Base-by-base conservation (phyloP, 192 early-diverging fungal genomes). In the Coemansia erecta region DNA sequence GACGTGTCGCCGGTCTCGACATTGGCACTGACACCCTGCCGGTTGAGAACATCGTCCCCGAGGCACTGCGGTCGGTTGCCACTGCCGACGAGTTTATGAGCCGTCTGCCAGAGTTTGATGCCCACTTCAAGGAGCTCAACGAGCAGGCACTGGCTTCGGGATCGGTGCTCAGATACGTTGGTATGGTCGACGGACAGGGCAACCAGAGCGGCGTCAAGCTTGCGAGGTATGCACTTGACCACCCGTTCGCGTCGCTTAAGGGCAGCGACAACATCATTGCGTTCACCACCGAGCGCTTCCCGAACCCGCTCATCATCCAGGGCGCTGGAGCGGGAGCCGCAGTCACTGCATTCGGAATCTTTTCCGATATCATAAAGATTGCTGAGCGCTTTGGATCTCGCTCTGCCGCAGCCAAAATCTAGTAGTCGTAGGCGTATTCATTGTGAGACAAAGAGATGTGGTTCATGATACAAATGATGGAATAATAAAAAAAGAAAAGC, bases 181-280 rank as follows among this genome's bases (percentile, higher is more conserved):
- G 95, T 22, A 69, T 86, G 44, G 91, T 97, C 39, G 92, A 96
- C 72, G 85, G 85, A 17, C 49, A 53, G 15, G 63, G 76, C 26
- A 86, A 82, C 19, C 68, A 86, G 48, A 85, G 89, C 69, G 83
- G 84, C 51, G 96, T 95, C 37, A 91, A 87, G 44, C 85, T 95
- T 40, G 73, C 83, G 41, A 84, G 83, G 82, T 95, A 92, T 73
- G 83, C 90, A 19, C 77, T 82, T 46, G 85, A 85, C 50, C 97
- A 99, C 73, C 95, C 97, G 45, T 98, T 99, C 64, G 94, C 95
- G 2, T 86, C 90, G 18, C 83, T 99, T 49, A 92, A 94, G 81
- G 97, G 95, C 35, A 94, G 92, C 80, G 97, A 99, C 66, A 99
- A 99, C 70, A 95, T 99, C 63, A 92, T 99, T 72, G 90, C 92